Conservation (phyloP, 495 filamentous ascomycete genomes). For the Daldinia loculata region DNA sequence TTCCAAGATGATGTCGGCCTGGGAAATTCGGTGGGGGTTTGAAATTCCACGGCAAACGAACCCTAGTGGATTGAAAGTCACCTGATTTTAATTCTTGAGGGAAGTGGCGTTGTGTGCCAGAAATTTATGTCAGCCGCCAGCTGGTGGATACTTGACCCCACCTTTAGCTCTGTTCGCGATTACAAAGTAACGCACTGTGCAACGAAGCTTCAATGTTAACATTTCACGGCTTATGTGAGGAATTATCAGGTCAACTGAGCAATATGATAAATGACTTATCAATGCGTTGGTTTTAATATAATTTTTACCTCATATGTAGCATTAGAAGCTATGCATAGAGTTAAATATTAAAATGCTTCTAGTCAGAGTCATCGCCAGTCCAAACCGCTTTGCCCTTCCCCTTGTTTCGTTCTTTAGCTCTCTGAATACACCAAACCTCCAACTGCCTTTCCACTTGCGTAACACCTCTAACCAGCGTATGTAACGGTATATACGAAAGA, state of each 20-base stretch:
- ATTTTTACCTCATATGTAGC: too few relatives aligned
- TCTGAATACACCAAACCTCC: constrained; percentile 60
- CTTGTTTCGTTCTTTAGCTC: constrained; percentile 44
- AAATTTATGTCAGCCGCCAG: constrained; percentile 4
- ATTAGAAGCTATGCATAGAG: not conserved
- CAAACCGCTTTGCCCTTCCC: constrained; percentile 46
- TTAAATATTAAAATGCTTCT: not conserved
- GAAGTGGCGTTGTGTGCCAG: constrained; percentile 14
- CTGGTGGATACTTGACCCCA: not conserved
- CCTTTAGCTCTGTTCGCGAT: not conserved
- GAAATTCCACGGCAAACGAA: constrained; percentile 37
- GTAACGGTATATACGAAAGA: constrained; percentile 45
- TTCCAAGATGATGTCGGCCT: constrained; percentile 31
- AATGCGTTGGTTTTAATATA: not conserved
- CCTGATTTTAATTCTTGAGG: constrained; percentile 22
- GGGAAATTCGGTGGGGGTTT: constrained; percentile 43
- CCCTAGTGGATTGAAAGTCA: constrained; percentile 41
- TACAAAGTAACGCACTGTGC: not conserved
- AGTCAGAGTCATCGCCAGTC: constrained; percentile 35
- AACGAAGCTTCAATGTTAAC: not conserved
- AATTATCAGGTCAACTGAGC: not conserved
- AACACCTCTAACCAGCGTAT: constrained; percentile 53
- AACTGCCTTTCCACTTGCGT: constrained; percentile 61
- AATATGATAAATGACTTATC: not conserved
- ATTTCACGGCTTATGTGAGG: not conserved